Conservation (phyloP, 2,329 filamentous ascomycete species). For the Pseudogymnoascus sp. region DNA sequence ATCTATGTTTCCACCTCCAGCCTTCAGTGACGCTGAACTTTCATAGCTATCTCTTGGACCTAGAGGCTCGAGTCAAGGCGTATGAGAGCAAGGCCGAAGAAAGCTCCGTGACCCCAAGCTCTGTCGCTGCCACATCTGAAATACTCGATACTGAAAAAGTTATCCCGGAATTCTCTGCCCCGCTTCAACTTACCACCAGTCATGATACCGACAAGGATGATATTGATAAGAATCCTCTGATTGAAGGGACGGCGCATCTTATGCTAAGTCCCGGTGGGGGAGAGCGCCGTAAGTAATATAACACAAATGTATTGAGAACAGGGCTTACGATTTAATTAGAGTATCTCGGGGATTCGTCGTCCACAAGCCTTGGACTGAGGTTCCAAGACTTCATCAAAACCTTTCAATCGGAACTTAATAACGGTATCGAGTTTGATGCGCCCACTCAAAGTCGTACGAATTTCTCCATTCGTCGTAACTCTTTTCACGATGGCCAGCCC, state of each 20-base stretch:
- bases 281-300: constrained; percentile 10
- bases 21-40: neutral
- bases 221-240: constrained; percentile 13
- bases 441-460: constrained; percentile 9
- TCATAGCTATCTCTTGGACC: constrained; percentile 16
- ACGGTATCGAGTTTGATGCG: constrained; percentile 10
- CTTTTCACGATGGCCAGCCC: neutral
- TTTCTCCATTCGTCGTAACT: constrained; percentile 6
- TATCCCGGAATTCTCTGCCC: neutral
- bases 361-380: constrained; percentile 19
- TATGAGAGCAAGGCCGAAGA: constrained; percentile 15
- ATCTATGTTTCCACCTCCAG: neutral
- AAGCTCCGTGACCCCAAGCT: constrained; percentile 1
- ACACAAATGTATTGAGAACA: neutral
- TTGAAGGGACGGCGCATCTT: constrained; percentile 11
- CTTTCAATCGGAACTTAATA: constrained; percentile 7
- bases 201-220: constrained; percentile 8
- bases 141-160: neutral
- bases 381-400: constrained; percentile 21
- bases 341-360: constrained; percentile 23
- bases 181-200: constrained; percentile 3
- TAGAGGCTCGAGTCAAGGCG: constrained; percentile 16
- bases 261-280: constrained; percentile 9
- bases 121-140: neutral
- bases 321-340: constrained; percentile 13